These are phyloP conservation scores for Rhodofomes roseus DNA, from an alignment of 1,284 basidiomycete species.

Conservation along the genomic window DNA sequence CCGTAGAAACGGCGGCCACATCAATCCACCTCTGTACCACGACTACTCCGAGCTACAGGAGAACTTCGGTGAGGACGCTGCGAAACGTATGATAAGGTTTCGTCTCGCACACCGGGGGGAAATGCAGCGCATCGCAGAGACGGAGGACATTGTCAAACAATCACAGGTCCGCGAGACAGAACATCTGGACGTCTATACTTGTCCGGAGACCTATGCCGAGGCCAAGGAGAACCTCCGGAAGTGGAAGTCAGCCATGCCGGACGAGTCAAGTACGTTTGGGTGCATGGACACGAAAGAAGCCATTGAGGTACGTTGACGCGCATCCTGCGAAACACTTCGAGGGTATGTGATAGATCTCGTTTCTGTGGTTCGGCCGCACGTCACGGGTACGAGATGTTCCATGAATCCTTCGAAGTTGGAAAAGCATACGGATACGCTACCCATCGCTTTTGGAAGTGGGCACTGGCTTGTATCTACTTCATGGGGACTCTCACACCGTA, in stretches of 20 bases:
- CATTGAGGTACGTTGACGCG: constrained; percentile 29
- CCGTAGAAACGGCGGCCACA: constrained; percentile 67
- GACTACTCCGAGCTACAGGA: constrained; percentile 53
- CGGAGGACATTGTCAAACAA: constrained; percentile 41
- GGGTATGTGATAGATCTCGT: too few relatives aligned
- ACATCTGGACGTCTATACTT: constrained; percentile 37
- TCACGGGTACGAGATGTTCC: too few relatives aligned
- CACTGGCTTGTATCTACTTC: too few relatives aligned
- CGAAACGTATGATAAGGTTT: constrained; percentile 57
- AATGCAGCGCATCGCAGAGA: constrained; percentile 41
- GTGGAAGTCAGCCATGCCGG: constrained; percentile 38
- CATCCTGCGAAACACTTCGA: too few relatives aligned
- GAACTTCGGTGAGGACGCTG: constrained; percentile 40
- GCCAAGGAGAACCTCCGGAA: constrained; percentile 29
- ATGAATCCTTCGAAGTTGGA: too few relatives aligned
- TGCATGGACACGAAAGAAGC: constrained; percentile 33
- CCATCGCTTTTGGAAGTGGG: too few relatives aligned
- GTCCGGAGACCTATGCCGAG: constrained; percentile 29
- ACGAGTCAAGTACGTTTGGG: constrained; percentile 31
- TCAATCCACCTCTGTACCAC: constrained; percentile 58
- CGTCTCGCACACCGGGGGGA: constrained; percentile 52
- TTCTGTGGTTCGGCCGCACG: too few relatives aligned
- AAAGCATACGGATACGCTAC: too few relatives aligned
- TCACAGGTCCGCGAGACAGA: constrained; percentile 42
- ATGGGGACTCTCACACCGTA: not conserved